Conservation (phyloP, 1,284 basidiomycete species). For the Chiua sp. region DNA sequence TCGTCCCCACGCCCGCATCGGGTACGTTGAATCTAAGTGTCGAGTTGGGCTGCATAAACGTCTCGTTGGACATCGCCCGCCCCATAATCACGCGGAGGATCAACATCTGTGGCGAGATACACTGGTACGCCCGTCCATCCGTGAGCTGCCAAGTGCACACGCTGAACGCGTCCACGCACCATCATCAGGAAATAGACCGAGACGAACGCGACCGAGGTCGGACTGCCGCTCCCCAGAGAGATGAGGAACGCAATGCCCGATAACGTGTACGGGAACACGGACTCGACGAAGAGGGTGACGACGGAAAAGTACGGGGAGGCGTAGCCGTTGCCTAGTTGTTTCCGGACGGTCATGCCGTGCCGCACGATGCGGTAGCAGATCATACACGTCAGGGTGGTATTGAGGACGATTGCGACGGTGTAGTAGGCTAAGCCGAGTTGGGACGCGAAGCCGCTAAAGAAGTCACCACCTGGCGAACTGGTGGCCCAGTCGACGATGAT, state of each 20-base stretch:
- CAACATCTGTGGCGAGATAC: slow-evolving; percentile 37
- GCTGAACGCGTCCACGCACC: slow-evolving; percentile 12
- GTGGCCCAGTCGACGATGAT: slow-evolving; percentile 13
- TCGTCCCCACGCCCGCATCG: background rate
- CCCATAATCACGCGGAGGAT: slow-evolving; percentile 28
- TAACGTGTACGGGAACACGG: slow-evolving; percentile 32
- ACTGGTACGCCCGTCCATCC: slow-evolving; percentile 14
- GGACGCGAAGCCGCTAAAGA: slow-evolving; percentile 19
- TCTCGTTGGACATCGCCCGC: slow-evolving; percentile 16
- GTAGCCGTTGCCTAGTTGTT: slow-evolving; percentile 18
- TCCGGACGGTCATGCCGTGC: slow-evolving; percentile 11
- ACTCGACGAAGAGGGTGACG: slow-evolving; percentile 29
- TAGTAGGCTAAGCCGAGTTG: slow-evolving; percentile 27
- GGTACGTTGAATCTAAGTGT: slow-evolving; percentile 11
- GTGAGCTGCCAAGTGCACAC: background rate
- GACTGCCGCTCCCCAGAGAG: slow-evolving; percentile 20
- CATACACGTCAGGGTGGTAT: slow-evolving; percentile 22
- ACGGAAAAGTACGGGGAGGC: slow-evolving; percentile 24
- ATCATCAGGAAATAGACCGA: slow-evolving; percentile 28
- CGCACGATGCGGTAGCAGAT: slow-evolving; percentile 30
- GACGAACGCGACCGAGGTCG: slow-evolving; percentile 12
- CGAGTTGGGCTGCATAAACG: background rate
- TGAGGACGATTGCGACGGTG: slow-evolving; percentile 23
- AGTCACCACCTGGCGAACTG: slow-evolving; percentile 23
- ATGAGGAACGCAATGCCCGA: slow-evolving; percentile 33